Conservation (phyloP, 164 flowering plant genomes). For the Berberis vulgaris region DNA sequence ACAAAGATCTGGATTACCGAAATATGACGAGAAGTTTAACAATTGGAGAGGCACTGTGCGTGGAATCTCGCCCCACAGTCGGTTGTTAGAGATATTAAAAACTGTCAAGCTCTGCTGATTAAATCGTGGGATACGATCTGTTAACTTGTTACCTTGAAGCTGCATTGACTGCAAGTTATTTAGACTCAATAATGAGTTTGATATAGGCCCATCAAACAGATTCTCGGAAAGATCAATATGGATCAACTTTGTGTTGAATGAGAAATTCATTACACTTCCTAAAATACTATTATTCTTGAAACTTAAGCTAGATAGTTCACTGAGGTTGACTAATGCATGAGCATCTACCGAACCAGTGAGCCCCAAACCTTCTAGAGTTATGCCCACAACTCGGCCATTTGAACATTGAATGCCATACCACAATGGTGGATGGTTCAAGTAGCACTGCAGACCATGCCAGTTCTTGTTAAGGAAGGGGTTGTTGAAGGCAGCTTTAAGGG, state of each 20-base stretch:
- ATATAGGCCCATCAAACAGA: slow-evolving; percentile 30
- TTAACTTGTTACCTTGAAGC: slow-evolving; percentile 36
- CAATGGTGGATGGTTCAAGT: slow-evolving; percentile 8
- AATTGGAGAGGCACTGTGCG: slow-evolving; percentile 21
- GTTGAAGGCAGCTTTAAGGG: slow-evolving; percentile 27
- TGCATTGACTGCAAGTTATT: slow-evolving; percentile 23
- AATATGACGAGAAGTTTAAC: slow-evolving; percentile 18
- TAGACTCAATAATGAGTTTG: slow-evolving; percentile 23
- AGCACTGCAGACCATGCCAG: slow-evolving; percentile 38
- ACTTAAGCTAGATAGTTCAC: slow-evolving; percentile 27
- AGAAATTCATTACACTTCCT: slow-evolving; percentile 35
- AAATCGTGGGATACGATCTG: slow-evolving; percentile 32
- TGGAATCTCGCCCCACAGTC: slow-evolving; percentile 38
- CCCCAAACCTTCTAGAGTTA: slow-evolving; percentile 23
- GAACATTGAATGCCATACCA: slow-evolving; percentile 40
- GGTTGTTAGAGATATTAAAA: slow-evolving; percentile 45
- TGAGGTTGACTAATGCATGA: slow-evolving; percentile 25
- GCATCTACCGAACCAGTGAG: slow-evolving; percentile 24
- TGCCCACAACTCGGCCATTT: slow-evolving; percentile 29
- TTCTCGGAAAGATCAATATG: slow-evolving; percentile 37
- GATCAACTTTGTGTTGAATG: slow-evolving; percentile 25
- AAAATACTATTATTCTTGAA: slow-evolving; percentile 33
- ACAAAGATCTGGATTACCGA: slow-evolving; percentile 27
- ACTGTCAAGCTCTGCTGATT: slow-evolving; percentile 26
- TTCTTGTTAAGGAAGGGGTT: slow-evolving; percentile 24